Evolutionary conservation across 2,329 filamentous ascomycete genomes (phyloP), one percentile per base, ranked within the genome.

Genomic region (Xylariaceae sp.): DNA sequence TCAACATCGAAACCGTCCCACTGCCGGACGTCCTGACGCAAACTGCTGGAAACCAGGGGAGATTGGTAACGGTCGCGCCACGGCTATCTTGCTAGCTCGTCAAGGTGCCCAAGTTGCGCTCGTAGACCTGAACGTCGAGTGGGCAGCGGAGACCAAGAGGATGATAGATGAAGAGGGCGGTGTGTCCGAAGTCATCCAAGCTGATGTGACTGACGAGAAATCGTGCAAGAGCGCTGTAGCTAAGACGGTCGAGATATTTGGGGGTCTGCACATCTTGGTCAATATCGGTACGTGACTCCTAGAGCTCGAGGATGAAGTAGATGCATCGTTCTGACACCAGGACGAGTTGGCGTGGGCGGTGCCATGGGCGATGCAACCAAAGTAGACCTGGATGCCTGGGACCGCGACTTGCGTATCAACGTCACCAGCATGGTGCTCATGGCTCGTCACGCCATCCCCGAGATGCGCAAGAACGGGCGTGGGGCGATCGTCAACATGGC

Each of bases 401-500:
- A 60, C 15, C 40, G 52, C 6, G 61, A 59, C 34, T 50, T 65
- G 9, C 44, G 51, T 9, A 57, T 62, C 46, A 65, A 65, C 36
- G 57, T 65, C 12, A 61, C 56, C 0, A 63, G 60, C 34, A 65
- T 66, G 62, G 54, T 65, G 1, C 39, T 61, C 8, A 66, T 65
- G 62, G 40, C 39, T 4, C 51, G 55, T 7, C 39, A 59, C 37
- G 52, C 45, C 1, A 59, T 65, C 18, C 60, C 62, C 0, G 56
- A 57, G 30, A 65, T 66, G 62, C 42, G 53, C 3, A 63, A 62
- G 37, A 45, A 50, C 18, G 54, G 56, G 2, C 39, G 57, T 9
- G 65, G 64, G 3, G 40, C 55, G 0, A 66, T 67, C 22, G 59
- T 67, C 15, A 67, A 66, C 43, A 54, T 67, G 47, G 55, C 56